Base-by-base conservation (phyloP, 2,329 filamentous ascomycete genomes). In the Diaporthe sp. region DNA sequence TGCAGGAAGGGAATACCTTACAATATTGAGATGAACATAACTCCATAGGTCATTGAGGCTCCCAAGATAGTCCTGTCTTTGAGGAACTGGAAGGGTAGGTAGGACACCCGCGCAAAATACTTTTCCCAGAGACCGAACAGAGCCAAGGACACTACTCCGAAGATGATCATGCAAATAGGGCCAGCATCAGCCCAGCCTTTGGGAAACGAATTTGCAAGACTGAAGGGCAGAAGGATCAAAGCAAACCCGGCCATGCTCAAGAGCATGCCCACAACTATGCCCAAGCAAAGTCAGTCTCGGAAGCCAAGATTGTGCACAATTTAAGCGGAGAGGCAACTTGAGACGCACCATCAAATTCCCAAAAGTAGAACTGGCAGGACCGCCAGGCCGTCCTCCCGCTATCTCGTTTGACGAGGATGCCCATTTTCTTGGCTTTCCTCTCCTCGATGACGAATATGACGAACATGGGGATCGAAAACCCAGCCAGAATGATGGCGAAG, bases 401-500 rank as follows among this genome's bases (percentile, higher is more conserved):
- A 2, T 83, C 78, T 5, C 81, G 78, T 19, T 81, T 81, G 12
- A 83, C 78, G 19, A 90, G 80, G 2, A 92, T 77, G 0, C 91
- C 91, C 19, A 83, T 78, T 71, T 86, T 86, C 75, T 84, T 85
- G 7, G 93, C 93, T 79, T 92, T 92, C 65, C 83, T 84, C 75
- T 92, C 87, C 78, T 93, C 92, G 79, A 85, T 84, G 59, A 88
- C 83, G 79, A 94, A 86, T 13, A 92, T 82, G n/a, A 85, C 77
- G 56, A 88, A 86, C 2, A 94, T 85, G 0, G 92, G 92, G 25
- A 88, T 76, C 70, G 89, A 89, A 69, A 92, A 87, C 39, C 89
- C 83, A 2, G 91, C 91, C 12, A 90, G 82, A 75, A 94, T 88
- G 77, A 94, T 92, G 71, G 88, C 85, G 82, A 91, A 94, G 74